Base-by-base conservation (phyloP, 2,329 filamentous ascomycete genomes). In the Penicillium sp. region DNA sequence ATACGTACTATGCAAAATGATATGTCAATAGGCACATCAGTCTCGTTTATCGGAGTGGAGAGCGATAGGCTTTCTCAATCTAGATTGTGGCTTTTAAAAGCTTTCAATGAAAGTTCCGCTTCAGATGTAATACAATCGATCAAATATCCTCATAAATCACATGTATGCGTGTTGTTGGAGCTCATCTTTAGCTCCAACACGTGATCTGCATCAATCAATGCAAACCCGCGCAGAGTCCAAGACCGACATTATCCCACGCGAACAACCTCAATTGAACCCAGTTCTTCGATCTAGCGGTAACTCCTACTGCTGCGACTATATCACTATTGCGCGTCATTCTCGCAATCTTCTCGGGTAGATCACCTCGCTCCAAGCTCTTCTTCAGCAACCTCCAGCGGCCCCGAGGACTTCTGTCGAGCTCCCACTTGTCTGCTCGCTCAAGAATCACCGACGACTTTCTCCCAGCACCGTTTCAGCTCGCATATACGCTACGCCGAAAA, bases 131-230 rank as follows among this genome's bases (percentile, higher is more conserved):
- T n/a, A n/a, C n/a, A n/a, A n/a, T n/a, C n/a, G n/a, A n/a, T n/a
- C n/a, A 33, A 33, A 33, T 33, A 33, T 33, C 16, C 18, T n/a
- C n/a, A 5, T 11, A 23, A 40, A 24, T 40, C 9, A 40, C n/a
- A 24, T 24, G 6, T 13, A n/a, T 18, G 18, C 14, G 8, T 47
- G 10, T 16, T 16, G 18, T 40, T 44, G 19, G 33, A 29, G 43
- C 31, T 43, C 10, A 45, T 37, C 48, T 40, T n/a, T 40, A 54
- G 53, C 50, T 56, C 16, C 5, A 19, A 8, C 58, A 61, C 59
- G 59, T 62, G 59, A 62, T 47, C 24, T 21, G 5, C 16, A 37
- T 16, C 56, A 59, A 55, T 55, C 51, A 48, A 31, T 55, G 59
- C 54, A 61, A 61, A 58, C 39, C 42, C 34, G 48, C 52, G 36